Evolutionary conservation across 1,284 basidiomycete genomes (phyloP).

Genomic region (Ustilago esculenta): DNA sequence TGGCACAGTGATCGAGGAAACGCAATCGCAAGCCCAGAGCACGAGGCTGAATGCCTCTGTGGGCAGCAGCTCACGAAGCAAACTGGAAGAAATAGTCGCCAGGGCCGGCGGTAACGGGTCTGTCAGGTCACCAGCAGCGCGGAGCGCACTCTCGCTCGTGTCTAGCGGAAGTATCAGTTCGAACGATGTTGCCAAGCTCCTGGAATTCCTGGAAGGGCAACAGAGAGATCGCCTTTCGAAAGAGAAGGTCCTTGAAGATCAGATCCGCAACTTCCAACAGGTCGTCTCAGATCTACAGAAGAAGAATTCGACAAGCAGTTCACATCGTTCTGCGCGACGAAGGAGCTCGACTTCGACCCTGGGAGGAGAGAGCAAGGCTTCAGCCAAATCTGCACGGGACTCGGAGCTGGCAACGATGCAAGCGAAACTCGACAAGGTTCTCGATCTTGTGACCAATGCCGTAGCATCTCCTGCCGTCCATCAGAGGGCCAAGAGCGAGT

Average conservation of each 20-base stretch:
- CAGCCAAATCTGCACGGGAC: constrained; percentile 16
- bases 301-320: constrained; percentile 31
- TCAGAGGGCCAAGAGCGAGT: constrained; percentile 26
- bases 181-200: constrained; percentile 47
- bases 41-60: constrained; percentile 35
- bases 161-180: constrained; percentile 51
- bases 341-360: constrained; percentile 12
- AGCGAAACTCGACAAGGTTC: constrained; percentile 54
- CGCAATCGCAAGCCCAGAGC: constrained; percentile 52
- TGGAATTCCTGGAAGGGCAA: constrained; percentile 53
- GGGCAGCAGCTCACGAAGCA: constrained; percentile 31
- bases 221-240: constrained; percentile 32
- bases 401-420: constrained; percentile 55
- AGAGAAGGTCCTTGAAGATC: constrained; percentile 50
- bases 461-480: constrained; percentile 28
- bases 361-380: constrained; percentile 25
- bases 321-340: constrained; percentile 9
- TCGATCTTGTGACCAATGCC: constrained; percentile 50
- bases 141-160: constrained; percentile 31
- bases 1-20: constrained; percentile 56
- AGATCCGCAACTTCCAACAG: constrained; percentile 50
- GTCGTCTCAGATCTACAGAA: constrained; percentile 43
- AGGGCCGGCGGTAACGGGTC: constrained; percentile 14
- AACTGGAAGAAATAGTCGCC: constrained; percentile 20
- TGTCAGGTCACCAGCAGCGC: constrained; percentile 16